Base-by-base conservation (phyloP, 768 basidiomycete species). In the Lyophyllum atratum region DNA sequence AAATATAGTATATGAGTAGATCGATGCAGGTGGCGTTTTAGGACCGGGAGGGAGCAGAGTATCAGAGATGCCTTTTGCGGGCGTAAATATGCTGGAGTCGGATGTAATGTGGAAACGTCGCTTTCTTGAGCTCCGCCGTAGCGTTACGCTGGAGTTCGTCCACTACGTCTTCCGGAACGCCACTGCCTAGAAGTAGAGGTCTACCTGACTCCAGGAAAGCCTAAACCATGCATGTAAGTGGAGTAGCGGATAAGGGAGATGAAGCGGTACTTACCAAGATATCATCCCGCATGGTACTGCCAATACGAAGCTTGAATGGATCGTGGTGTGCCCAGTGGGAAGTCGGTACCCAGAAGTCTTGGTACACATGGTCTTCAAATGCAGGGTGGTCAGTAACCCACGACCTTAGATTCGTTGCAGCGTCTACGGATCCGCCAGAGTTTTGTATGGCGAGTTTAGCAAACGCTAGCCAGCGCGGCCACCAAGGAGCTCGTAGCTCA, bases 131-230 rank as follows among this genome's bases (percentile, higher is more conserved):
- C 63, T 92, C 90, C 31, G 64, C 43, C n/a, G 66, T 67, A 12
- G 84, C 80, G 22, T 82, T 79, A 5, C 54, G 52, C 67, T 89
- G 79, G 17, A 92, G 69, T 29, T 80, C 72, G 55, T 84, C 73
- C 21, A 90, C 77, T 15, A 85, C 65, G 8, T 73, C 69, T 64
- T 80, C 78, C 2, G 84, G 68, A 26, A 90, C 63, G 4, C 88
- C 90, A 62, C 75, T 80, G 12, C 84, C 81, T 5, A 92, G 78
- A 2, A 92, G 77, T 40, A 92, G 73, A 21, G 88, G 86, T n/a
- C 87, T 77, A 17, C 82, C 85, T 0, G 85, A 84, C 60, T 76
- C 78, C 39, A 92, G 64, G 65, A 92, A 90, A 14, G 80, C 75
- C 87, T 92, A 58, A 15, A 45, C 26, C 3, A 40, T 39, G 10